These are phyloP conservation scores for Pythium phragmitis DNA, from an alignment of 352 stramenopile genomes.

Conservation along the genomic window DNA sequence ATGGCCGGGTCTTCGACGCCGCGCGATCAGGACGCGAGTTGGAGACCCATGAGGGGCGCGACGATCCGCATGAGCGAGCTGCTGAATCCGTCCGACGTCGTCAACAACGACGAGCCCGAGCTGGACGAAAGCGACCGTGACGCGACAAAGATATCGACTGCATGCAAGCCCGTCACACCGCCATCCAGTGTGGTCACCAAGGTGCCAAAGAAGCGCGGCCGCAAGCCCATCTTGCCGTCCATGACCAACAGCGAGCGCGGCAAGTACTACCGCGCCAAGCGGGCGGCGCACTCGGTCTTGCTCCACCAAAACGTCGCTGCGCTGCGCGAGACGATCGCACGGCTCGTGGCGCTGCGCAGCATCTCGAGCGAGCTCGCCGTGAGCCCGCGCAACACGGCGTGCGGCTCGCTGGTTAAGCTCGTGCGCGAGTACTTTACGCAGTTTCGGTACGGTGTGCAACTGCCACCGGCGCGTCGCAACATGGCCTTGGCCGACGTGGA, in stretches of 20 bases:
- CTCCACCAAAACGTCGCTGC: slow-evolving; percentile 47
- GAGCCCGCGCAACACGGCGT: slow-evolving; percentile 16
- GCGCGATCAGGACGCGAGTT: neutral
- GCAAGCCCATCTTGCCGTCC: slow-evolving; percentile 26
- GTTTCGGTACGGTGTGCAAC: slow-evolving; percentile 56
- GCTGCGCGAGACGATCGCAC: slow-evolving; percentile 43
- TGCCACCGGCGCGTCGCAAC: slow-evolving; percentile 26
- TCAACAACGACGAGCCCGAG: neutral
- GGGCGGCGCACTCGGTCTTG: slow-evolving; percentile 44
- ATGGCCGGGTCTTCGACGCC: neutral
- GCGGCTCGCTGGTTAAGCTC: slow-evolving; percentile 34
- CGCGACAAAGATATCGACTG: neutral
- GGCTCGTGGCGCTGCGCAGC: slow-evolving; percentile 34
- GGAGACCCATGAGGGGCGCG: neutral
- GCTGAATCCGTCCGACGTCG: slow-evolving; percentile 17
- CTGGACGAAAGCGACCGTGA: neutral
- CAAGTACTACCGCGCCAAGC: slow-evolving; percentile 56
- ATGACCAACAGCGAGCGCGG: slow-evolving; percentile 62
- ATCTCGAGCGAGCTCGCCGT: slow-evolving; percentile 25
- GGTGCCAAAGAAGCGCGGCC: slow-evolving; percentile 38
- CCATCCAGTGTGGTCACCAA: neutral
- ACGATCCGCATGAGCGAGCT: slow-evolving; percentile 8
- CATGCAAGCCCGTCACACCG: too few relatives aligned
- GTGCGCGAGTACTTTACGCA: slow-evolving; percentile 64
- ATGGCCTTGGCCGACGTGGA: slow-evolving; percentile 32